Conservation (phyloP, 2,329 filamentous ascomycete species). For the Clarireedia homoeocarpa region DNA sequence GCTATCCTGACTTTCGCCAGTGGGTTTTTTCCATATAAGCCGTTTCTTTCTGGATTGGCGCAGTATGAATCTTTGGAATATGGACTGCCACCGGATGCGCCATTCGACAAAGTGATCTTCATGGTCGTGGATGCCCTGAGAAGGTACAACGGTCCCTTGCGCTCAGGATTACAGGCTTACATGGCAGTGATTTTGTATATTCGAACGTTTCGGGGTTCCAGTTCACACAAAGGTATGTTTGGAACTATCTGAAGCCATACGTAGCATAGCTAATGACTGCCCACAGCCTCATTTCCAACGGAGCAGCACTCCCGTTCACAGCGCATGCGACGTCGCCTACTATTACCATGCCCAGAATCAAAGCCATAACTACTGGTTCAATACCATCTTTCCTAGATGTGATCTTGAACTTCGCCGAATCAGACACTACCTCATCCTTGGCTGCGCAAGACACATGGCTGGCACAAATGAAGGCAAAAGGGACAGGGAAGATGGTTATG, state of each 20-base stretch:
- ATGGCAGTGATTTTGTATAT: conserved; percentile 82
- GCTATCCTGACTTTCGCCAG: conserved; percentile 72
- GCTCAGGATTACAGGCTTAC: conserved; percentile 19
- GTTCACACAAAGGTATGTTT: conserved; percentile 73
- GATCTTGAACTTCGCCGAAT: conserved; percentile 93
- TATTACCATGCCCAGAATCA: conserved; percentile 96
- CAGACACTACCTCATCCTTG: conserved; percentile 81
- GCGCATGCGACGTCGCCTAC: conserved; percentile 94
- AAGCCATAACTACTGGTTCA: conserved; percentile 93
- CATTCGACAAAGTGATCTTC: conserved; percentile 86
- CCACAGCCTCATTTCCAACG: conserved; percentile 43
- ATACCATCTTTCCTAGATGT: conserved; percentile 98
- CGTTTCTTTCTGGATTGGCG: conserved; percentile 79
- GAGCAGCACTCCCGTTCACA: conserved; percentile 84
- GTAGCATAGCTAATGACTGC: conserved; percentile 4
- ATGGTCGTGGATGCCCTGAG: conserved; percentile 96
- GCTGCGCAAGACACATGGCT: conserved; percentile 92
- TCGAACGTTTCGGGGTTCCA: conserved; percentile 69
- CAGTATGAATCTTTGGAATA: conserved; percentile 50
- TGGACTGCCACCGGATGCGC: conserved; percentile 51
- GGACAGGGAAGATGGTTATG: conserved; percentile 73
- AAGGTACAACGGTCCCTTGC: conserved; percentile 48
- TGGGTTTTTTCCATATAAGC: conserved; percentile 97
- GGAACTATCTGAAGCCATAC: no score
- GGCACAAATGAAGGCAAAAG: conserved; percentile 75